Evolutionary conservation across 2,329 filamentous ascomycete species (phyloP).

Genomic region (Cercospora canescens): DNA sequence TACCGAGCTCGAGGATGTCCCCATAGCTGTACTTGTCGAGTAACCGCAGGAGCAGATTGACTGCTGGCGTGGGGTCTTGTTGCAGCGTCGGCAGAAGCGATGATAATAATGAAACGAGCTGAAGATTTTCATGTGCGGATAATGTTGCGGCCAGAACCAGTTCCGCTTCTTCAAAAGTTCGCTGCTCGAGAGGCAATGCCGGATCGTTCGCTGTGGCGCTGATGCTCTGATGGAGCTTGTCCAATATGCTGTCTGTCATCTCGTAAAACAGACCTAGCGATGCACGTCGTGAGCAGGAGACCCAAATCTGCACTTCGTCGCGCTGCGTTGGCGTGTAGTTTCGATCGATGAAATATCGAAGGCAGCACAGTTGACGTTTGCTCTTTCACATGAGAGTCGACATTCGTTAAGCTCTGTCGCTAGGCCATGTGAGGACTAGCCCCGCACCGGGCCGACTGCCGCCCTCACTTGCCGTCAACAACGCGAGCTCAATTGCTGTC

Average conservation of each 20-base stretch:
- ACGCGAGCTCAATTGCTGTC: neutral
- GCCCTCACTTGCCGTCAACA: neutral
- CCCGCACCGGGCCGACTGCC: neutral
- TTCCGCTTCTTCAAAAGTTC: slow-evolving; percentile 53
- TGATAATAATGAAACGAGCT: slow-evolving; percentile 49
- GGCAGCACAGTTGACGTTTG: slow-evolving; percentile 10
- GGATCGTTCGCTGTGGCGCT: slow-evolving; percentile 20
- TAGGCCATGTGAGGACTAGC: neutral
- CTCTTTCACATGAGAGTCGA: slow-evolving; percentile 1
- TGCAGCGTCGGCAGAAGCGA: slow-evolving; percentile 54
- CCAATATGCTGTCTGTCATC: slow-evolving; percentile 20
- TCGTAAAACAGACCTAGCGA: neutral
- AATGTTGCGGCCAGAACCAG: slow-evolving; percentile 44
- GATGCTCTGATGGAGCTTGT: slow-evolving; percentile 21
- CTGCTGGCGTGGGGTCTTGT: slow-evolving; percentile 58
- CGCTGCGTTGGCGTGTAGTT: neutral
- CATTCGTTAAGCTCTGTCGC: neutral
- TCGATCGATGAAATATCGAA: neutral
- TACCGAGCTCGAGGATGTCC: slow-evolving; percentile 42
- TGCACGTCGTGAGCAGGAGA: neutral
- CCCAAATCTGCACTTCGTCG: neutral
- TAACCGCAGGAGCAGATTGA: slow-evolving; percentile 53
- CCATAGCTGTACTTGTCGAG: slow-evolving; percentile 51
- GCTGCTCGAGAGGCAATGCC: slow-evolving; percentile 42
- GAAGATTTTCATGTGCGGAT: slow-evolving; percentile 35